phyloP scores from a whole-genome alignment of 768 basidiomycete genomes.

The Pisolithus marmoratus region DNA sequence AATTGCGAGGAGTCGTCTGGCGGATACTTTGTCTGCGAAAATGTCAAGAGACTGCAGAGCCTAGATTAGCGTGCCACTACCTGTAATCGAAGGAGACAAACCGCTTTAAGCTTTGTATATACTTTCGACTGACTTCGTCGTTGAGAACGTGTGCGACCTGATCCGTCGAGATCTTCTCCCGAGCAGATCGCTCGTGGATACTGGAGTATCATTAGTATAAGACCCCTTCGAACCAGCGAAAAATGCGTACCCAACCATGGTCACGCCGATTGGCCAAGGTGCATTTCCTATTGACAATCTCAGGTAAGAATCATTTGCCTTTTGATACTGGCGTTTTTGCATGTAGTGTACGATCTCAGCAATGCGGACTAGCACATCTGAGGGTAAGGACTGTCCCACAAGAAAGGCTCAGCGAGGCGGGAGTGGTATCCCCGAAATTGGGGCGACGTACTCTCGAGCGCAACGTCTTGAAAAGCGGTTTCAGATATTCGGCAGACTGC shows the following conservation, averaged over 20 bases:
- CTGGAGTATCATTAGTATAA: slow-evolving; percentile 32
- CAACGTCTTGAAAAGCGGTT: slow-evolving; percentile 89
- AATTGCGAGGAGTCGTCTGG: slow-evolving; percentile 88
- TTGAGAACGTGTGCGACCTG: slow-evolving; percentile 98
- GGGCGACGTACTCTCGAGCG: slow-evolving; percentile 68
- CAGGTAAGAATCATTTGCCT: slow-evolving; percentile 95
- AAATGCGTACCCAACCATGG: slow-evolving; percentile 87
- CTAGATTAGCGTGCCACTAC: not conserved
- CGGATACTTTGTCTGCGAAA: slow-evolving; percentile 94
- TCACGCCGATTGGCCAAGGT: slow-evolving; percentile 99
- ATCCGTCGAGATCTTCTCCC: slow-evolving; percentile 96
- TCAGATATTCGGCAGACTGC: slow-evolving; percentile 93
- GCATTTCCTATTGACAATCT: slow-evolving; percentile 97
- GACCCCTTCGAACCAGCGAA: not conserved
- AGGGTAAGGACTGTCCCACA: slow-evolving; percentile 57
- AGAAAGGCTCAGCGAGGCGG: slow-evolving; percentile 4
- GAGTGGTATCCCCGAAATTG: not conserved
- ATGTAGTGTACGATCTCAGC: slow-evolving; percentile 95
- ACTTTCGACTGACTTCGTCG: slow-evolving; percentile 98
- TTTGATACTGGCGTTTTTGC: slow-evolving; percentile 94
- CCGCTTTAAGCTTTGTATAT: slow-evolving; percentile 97
- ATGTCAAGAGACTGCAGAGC: slow-evolving; percentile 72
- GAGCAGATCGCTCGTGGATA: slow-evolving; percentile 96
- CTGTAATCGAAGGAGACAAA: slow-evolving; percentile 28
- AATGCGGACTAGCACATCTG: slow-evolving; percentile 79